Conservation (phyloP, 208 protist species). For the Acanthamoeba sp. region DNA sequence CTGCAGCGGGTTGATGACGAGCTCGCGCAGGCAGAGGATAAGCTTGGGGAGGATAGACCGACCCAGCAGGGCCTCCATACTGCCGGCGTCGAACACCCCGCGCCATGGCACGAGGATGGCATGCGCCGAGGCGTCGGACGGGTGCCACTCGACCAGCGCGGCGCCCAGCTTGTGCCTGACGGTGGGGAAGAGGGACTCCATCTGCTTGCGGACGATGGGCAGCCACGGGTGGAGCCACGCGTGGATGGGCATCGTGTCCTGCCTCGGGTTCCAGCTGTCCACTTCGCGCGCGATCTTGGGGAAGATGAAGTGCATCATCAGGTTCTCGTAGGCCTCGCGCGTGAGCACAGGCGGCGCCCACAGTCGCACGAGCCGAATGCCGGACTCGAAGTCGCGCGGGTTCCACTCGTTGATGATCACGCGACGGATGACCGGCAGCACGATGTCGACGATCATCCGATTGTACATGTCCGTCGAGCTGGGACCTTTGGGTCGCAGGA, state of each 20-base stretch:
- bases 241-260: conserved; percentile 76
- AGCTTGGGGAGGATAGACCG: conserved; percentile 79
- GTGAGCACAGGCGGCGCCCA: conserved; percentile 35
- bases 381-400: conserved; percentile 31
- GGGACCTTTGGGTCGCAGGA: background rate
- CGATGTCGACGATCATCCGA: conserved; percentile 58
- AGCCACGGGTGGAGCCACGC: conserved; percentile 75
- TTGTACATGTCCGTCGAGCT: conserved; percentile 51
- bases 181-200: conserved; percentile 68
- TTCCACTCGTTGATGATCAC: conserved; percentile 71
- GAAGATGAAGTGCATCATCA: conserved; percentile 72
- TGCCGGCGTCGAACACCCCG: conserved; percentile 55
- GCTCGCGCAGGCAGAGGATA: conserved; percentile 48
- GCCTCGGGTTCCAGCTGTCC: conserved; percentile 71
- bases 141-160: conserved; percentile 71
- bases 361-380: conserved; percentile 1
- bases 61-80: conserved; percentile 71
- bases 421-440: conserved; percentile 64
- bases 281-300: conserved; percentile 73
- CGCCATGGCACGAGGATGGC: conserved; percentile 76
- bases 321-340: conserved; percentile 57
- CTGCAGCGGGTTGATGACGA: conserved; percentile 70
- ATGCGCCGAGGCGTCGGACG: conserved; percentile 75
- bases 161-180: conserved; percentile 70
- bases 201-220: conserved; percentile 59